Evolutionary conservation across 2,329 filamentous ascomycete species (phyloP).

Genomic region (Arthrobotrys musiformis): DNA sequence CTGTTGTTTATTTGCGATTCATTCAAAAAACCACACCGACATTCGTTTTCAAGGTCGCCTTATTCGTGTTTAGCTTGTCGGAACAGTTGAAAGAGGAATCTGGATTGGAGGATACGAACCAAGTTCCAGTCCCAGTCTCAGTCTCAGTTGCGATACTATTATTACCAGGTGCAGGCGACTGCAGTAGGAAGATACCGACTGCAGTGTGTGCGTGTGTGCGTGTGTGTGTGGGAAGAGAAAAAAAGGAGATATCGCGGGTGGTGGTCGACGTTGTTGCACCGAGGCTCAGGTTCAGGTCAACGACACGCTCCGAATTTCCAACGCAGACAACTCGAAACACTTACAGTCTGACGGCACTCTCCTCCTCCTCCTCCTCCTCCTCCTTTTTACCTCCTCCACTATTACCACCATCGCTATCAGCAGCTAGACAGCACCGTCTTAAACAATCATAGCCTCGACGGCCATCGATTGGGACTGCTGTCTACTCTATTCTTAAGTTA

Average conservation of each 20-base stretch:
- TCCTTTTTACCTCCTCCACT: slow-evolving; percentile 12
- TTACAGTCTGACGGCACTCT: slow-evolving; percentile 23
- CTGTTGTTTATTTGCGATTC: slow-evolving; percentile 35
- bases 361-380: slow-evolving; percentile 17
- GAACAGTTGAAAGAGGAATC: background rate
- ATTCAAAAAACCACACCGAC: slow-evolving; percentile 40
- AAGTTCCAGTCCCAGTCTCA: background rate
- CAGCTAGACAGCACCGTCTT: slow-evolving; percentile 11
- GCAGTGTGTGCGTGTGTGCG: too few species aligned
- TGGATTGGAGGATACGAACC: slow-evolving; percentile 1
- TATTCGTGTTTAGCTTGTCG: background rate
- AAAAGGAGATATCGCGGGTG: slow-evolving; percentile 1
- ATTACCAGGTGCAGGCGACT: background rate
- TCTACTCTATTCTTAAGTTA: background rate
- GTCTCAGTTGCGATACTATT: background rate
- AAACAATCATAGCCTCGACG: slow-evolving; percentile 36
- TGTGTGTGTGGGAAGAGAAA: background rate
- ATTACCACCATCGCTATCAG: slow-evolving; percentile 4
- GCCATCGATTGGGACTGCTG: slow-evolving; percentile 11
- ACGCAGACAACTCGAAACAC: slow-evolving; percentile 49
- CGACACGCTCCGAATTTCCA: slow-evolving; percentile 46
- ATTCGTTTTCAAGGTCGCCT: slow-evolving; percentile 40
- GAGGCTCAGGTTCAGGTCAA: slow-evolving; percentile 35
- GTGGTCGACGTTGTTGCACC: slow-evolving; percentile 2
- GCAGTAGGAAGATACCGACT: background rate